phyloP scores from a whole-genome alignment of 1,139 yeast species.

The Yamadazyma friedrichii region DNA sequence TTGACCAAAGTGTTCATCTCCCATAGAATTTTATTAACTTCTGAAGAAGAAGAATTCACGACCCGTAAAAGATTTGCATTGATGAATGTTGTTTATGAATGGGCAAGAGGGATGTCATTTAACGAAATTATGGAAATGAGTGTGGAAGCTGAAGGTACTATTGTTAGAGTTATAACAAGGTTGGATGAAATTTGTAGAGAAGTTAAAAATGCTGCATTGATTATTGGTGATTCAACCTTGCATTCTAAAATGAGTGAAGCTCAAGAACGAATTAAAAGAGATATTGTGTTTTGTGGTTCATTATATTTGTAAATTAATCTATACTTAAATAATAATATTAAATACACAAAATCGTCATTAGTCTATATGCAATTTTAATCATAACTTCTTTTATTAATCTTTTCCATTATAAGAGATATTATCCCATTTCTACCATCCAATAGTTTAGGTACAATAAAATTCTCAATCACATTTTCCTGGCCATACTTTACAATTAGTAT shows the following conservation, averaged over 20 bases:
- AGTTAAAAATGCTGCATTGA: constrained; percentile 89
- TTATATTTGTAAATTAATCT: constrained; percentile 57
- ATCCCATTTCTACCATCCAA: constrained; percentile 31
- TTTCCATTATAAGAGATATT: constrained; percentile 8
- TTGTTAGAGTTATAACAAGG: constrained; percentile 94
- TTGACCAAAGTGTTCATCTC: constrained; percentile 62
- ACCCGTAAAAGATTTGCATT: constrained; percentile 86
- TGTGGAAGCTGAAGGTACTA: constrained; percentile 93
- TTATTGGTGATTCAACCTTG: constrained; percentile 87
- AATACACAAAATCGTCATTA: background rate
- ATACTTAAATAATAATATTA: background rate
- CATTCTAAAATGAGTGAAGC: constrained; percentile 90
- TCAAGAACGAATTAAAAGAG: constrained; percentile 92
- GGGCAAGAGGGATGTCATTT: constrained; percentile 96
- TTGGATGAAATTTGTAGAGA: constrained; percentile 94
- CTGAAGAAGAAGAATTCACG: constrained; percentile 82
- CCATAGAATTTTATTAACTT: constrained; percentile 72
- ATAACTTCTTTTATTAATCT: constrained; percentile 12
- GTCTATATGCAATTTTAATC: background rate
- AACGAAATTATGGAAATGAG: constrained; percentile 87
- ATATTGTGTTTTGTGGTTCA: constrained; percentile 96
- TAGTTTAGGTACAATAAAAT: constrained; percentile 28
- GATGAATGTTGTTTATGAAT: constrained; percentile 92
- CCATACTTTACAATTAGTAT: constrained; percentile 31
- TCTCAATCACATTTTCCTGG: constrained; percentile 20